Evolutionary conservation across 345 rosid genomes (phyloP).

Genomic region (Lepidium sativum): DNA sequence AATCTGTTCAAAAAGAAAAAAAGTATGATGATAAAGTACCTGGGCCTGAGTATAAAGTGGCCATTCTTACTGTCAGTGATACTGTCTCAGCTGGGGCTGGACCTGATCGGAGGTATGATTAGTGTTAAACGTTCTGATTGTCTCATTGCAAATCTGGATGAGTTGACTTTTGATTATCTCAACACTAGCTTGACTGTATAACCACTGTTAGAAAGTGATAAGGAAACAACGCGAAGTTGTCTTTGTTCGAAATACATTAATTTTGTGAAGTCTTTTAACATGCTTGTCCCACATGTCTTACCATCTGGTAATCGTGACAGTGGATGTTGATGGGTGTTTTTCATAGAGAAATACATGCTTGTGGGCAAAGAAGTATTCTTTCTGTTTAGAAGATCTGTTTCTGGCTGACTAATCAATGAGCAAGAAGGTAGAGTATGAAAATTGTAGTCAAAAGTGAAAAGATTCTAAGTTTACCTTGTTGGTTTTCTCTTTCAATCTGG

Average conservation of each 20-base stretch:
- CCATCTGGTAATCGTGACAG: background rate
- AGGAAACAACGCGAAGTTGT: background rate
- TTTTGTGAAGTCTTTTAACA: background rate
- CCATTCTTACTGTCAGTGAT: conserved; percentile 85
- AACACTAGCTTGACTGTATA: background rate
- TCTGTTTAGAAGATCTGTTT: background rate
- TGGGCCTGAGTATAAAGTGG: conserved; percentile 44
- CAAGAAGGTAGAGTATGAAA: background rate
- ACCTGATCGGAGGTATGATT: conserved; percentile 77
- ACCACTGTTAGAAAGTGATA: background rate
- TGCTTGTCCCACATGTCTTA: background rate
- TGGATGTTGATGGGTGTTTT: background rate
- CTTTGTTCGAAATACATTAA: background rate
- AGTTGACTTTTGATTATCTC: no score
- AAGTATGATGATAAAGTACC: conserved; percentile 17
- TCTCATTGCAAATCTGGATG: background rate
- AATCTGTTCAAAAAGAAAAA: conserved; percentile 28
- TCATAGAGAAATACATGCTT: background rate
- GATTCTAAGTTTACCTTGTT: conserved; percentile 29
- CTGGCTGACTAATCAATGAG: background rate
- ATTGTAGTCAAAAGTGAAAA: background rate
- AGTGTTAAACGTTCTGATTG: conserved; percentile 7
- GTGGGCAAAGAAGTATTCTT: background rate
- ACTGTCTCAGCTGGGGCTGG: conserved; percentile 83
- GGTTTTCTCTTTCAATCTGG: conserved; percentile 16